Conservation (phyloP, 2,329 filamentous ascomycete species). For the Neofusicoccum ribis region DNA sequence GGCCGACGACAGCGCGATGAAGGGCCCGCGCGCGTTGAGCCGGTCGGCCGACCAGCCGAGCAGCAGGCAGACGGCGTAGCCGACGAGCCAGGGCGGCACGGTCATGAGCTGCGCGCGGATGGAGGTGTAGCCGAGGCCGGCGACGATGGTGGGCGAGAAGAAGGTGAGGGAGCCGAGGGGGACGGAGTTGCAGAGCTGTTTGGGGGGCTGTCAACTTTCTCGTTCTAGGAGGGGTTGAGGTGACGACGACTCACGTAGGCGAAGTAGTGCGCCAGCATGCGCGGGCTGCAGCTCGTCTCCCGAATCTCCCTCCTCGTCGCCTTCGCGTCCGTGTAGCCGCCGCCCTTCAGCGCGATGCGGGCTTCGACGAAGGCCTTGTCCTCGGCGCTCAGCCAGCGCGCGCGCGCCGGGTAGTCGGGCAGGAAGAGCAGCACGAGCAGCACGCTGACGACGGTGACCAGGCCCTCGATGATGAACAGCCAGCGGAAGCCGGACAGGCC, state of each 20-base stretch:
- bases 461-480: conserved; percentile 23
- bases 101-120: conserved; percentile 44
- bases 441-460: conserved; percentile 28
- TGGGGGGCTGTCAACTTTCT: too few relatives aligned
- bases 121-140: conserved; percentile 42
- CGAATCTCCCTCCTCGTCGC: conserved; percentile 37
- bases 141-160: conserved; percentile 50
- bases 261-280: conserved; percentile 33
- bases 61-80: conserved; percentile 29
- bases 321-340: conserved; percentile 40
- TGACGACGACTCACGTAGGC: conserved; percentile 26
- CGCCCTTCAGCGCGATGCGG: conserved; percentile 32
- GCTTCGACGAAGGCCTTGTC: conserved; percentile 30
- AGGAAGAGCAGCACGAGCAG: conserved; percentile 28
- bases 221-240: too few relatives aligned
- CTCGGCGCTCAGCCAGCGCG: conserved; percentile 26
- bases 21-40: conserved; percentile 25
- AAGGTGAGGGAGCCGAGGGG: conserved; percentile 37
- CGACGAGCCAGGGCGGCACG: conserved; percentile 40
- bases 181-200: conserved; percentile 26
- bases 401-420: conserved; percentile 31
- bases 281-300: conserved; percentile 38
- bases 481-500: conserved; percentile 48
- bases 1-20: conserved; percentile 28
- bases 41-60: conserved; percentile 28